Evolutionary conservation across 2,329 filamentous ascomycete species (phyloP), one percentile per base, ranked within the genome.

Genomic region (Simplicillium sp.): DNA sequence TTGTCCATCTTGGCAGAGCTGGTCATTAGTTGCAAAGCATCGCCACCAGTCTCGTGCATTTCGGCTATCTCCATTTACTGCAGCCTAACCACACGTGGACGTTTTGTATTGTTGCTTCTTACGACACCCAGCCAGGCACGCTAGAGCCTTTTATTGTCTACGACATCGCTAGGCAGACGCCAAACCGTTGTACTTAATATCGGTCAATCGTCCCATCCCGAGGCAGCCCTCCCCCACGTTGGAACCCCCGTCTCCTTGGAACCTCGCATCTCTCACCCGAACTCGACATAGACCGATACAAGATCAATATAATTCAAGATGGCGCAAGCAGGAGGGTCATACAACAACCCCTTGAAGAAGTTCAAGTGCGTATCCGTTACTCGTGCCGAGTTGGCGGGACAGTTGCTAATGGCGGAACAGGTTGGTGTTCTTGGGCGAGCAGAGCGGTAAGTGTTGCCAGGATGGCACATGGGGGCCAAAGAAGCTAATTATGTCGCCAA

Each of bases 311-410:
- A 25, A 47, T 54, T 59, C 65, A 77, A 61, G 61, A 95, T 95
- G 89, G 86, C 89, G 65, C 80, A 87, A 68, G 65, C 71, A 47
- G 82, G 81, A 58, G 86, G 84, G 65, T 87, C 86, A 50, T 98
- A 97, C 75, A 96, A 94, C 65, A 97, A 97, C 74, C 92, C 92
- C 57, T 74, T 98, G 70, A 98, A 98, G 85, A 98, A 98, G 69
- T 98, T 97, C 84, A 98, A 98, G 89, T 96, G 73, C 46, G 58
- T 54, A 18, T 41, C 29, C 41, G 32, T 35, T 16, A 16, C 38
- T 13, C 1, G 34, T 16, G 28, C 28, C 14, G 20, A 37, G 36
- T 14, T 12, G 34, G 36, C 42, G 52, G 20, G 20, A 25, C 36
- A 42, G 28, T 34, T 33, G 41, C 52, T 61, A 51, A 62, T 20